Evolutionary conservation across 768 basidiomycete species (phyloP), one percentile per base, ranked within the genome.

Genomic region (Chalciporus chontae): DNA sequence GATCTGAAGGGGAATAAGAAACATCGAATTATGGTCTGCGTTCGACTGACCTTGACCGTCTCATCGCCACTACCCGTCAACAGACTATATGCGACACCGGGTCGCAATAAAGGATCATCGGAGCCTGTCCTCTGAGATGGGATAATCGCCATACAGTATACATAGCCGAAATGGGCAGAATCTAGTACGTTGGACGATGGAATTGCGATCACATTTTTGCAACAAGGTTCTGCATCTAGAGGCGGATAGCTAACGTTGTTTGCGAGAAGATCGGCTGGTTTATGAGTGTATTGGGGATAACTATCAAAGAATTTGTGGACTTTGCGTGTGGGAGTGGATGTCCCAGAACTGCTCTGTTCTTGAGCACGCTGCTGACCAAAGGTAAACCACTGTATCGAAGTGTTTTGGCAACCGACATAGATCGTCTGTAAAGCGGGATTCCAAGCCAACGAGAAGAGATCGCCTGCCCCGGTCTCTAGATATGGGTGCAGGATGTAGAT

Each of bases 271-370:
- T 90, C 87, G 1, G 87, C 86, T 7, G 85, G 76, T 34, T 72
- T 77, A 37, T 82, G 78, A 38, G 82, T 80, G 48, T 82, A 81
- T 49, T 83, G 80, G 1, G 90, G 90, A 55, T 92, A 89, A 58
- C 87, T 90, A 62, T 93, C 90, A 62, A 96, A 96, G 71, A 96
- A 96, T 54, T 89, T 90, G 74, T 94, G 92, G 29, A 77, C 81
- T 57, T 79, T 80, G 53, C 75, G 77, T 23, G 65, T 53, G 6
- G 69, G 71, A 0, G 72, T 70, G n/a, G 67, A 64, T 31, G 66
- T 59, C 36, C 70, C 71, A 41, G 69, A 65, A 37, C n/a, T 29
- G 43, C 5, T 37, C 48, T 49, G 56, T 40, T 54, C 61, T 37
- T 48, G 50, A 2, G 42, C 7, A 6, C 24, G 32, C 8, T 54